A percentile compares a stretch with the other conserved stretches of the same genome.
phyloP scores from a whole-genome alignment of 768 basidiomycete species.

The Boletus vermiculosoides region DNA sequence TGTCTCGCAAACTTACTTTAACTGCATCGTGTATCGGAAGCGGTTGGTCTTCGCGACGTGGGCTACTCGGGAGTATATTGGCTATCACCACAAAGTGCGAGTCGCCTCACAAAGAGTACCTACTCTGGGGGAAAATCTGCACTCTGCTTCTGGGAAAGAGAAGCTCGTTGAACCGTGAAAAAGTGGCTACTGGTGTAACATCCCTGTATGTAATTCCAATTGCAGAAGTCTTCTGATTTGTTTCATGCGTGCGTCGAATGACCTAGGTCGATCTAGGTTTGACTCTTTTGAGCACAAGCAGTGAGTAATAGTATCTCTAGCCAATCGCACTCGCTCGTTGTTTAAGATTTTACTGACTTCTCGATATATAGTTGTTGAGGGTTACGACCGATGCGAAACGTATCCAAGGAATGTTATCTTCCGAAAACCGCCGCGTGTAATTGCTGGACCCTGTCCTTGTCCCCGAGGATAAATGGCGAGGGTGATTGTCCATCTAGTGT shows the following conservation, averaged over 20 bases:
- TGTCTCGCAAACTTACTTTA: conserved; percentile 1
- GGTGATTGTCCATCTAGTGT: background rate
- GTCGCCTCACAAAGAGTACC: background rate
- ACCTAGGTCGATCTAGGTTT: conserved; percentile 1
- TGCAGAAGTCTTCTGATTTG: conserved; percentile 3
- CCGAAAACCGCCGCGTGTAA: background rate
- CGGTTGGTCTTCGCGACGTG: background rate
- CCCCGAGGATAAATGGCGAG: conserved; percentile 10
- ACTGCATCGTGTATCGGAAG: background rate
- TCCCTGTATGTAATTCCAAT: background rate
- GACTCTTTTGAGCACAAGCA: background rate
- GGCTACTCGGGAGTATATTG: background rate
- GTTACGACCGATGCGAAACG: background rate
- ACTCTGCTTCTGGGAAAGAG: background rate
- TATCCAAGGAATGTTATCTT: background rate
- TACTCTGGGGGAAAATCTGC: background rate
- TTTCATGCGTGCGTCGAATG: background rate
- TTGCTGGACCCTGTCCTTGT: background rate
- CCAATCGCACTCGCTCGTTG: background rate
- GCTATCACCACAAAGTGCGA: background rate
- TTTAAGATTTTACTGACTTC: background rate
- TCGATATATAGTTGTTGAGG: background rate
- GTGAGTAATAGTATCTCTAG: conserved; percentile 2
- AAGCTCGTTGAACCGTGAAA: background rate
- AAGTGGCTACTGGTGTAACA: background rate